Percentiles rank a stretch among this genome's conserved stretches.
phyloP scores from a whole-genome alignment of 495 filamentous ascomycete genomes.

The Aspergillus indologenus region DNA sequence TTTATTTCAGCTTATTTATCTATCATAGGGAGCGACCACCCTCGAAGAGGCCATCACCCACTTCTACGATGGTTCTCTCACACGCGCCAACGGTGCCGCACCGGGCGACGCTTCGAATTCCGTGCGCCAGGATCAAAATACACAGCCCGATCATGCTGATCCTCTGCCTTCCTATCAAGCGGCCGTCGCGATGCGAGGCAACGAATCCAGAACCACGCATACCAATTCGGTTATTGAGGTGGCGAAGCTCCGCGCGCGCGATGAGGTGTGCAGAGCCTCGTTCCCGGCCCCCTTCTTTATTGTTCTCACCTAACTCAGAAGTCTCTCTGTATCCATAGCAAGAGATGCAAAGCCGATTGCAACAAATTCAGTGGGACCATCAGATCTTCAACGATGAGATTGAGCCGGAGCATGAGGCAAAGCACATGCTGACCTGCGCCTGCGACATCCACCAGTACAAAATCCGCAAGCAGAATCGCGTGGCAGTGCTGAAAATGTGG shows the following conservation, averaged over 20 bases:
- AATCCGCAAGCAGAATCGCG: conserved; percentile 30
- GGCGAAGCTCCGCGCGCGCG: conserved; percentile 30
- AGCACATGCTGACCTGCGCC: conserved; percentile 21
- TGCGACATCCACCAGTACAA: conserved; percentile 36
- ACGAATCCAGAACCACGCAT: background rate
- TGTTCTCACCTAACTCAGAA: too few species aligned
- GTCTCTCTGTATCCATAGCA: conserved; percentile 14
- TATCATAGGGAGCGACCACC: background rate
- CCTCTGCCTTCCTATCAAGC: background rate
- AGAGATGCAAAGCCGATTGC: conserved; percentile 41
- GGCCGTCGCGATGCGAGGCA: too few species aligned
- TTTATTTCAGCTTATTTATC: background rate
- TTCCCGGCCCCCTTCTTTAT: background rate
- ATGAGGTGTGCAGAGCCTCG: conserved; percentile 24
- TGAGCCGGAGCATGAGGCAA: conserved; percentile 45
- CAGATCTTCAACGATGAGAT: conserved; percentile 46
- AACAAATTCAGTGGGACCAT: conserved; percentile 30
- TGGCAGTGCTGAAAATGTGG: conserved; percentile 40
- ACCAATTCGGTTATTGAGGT: conserved; percentile 40
- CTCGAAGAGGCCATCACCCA: background rate
- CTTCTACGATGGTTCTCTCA: background rate
- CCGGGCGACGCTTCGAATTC: too few species aligned
- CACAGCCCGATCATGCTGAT: background rate
- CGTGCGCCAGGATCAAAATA: background rate
- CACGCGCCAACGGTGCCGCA: background rate